Evolutionary conservation across 345 rosid genomes (phyloP).

Genomic region (Hibiscus tridactylites): DNA sequence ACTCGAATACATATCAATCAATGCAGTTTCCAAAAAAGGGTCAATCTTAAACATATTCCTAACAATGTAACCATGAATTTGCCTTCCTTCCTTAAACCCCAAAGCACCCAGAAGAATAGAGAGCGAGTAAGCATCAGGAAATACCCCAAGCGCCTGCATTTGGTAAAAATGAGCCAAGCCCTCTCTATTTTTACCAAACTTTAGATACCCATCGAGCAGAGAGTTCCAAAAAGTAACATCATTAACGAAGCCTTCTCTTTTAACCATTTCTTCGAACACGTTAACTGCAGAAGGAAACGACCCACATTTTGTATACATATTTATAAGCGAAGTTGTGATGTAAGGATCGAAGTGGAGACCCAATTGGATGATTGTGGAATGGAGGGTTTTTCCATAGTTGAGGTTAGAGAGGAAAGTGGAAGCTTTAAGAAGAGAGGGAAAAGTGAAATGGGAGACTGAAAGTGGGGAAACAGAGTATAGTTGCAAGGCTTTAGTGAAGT

Average conservation of each 20-base stretch:
- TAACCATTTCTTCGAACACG: slow-evolving; percentile 57
- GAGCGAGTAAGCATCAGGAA: slow-evolving; percentile 64
- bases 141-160: slow-evolving; percentile 45
- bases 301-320: slow-evolving; percentile 58
- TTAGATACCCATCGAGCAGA: slow-evolving; percentile 49
- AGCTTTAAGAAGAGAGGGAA: slow-evolving; percentile 66
- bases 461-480: slow-evolving; percentile 36
- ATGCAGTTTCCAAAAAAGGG: slow-evolving; percentile 50
- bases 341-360: slow-evolving; percentile 46
- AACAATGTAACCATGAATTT: slow-evolving; percentile 56
- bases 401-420: slow-evolving; percentile 40
- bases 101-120: slow-evolving; percentile 40
- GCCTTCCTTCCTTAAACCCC: slow-evolving; percentile 34
- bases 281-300: slow-evolving; percentile 43
- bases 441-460: slow-evolving; percentile 36
- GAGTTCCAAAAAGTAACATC: slow-evolving; percentile 77
- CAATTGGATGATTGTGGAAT: slow-evolving; percentile 34
- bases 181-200: slow-evolving; percentile 29
- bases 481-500: slow-evolving; percentile 38
- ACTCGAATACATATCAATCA: slow-evolving; percentile 47
- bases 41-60: slow-evolving; percentile 38
- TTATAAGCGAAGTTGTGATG: slow-evolving; percentile 54
- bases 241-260: slow-evolving; percentile 13
- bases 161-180: slow-evolving; percentile 42
- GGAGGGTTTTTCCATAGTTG: slow-evolving; percentile 43